A percentile compares a stretch with the other conserved stretches of the same genome.
Conservation (phyloP, 768 basidiomycete species). For the Leccinum obscurum region DNA sequence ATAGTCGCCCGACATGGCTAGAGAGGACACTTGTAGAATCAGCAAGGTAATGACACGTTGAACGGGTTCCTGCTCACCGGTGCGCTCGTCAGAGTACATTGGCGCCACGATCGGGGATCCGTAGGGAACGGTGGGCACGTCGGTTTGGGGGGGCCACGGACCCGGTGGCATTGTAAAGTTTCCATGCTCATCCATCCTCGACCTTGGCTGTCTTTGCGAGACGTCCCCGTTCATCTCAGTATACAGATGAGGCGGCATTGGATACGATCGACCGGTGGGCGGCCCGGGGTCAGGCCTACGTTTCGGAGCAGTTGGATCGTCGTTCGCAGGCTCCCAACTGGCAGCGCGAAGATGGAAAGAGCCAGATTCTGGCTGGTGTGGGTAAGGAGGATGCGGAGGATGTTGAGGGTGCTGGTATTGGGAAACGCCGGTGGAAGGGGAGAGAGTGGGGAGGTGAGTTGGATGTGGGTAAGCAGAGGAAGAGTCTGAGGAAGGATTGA, state of each 20-base stretch:
- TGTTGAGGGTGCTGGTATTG: conserved; percentile 32
- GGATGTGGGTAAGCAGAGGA: conserved; percentile 36
- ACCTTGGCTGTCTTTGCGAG: conserved; percentile 26
- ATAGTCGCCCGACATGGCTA: conserved; percentile 47
- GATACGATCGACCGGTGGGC: conserved; percentile 36
- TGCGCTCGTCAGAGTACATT: conserved; percentile 59
- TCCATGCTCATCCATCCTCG: conserved; percentile 34
- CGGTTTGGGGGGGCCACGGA: conserved; percentile 36
- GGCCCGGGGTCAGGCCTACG: conserved; percentile 37
- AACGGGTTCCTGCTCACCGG: conserved; percentile 40
- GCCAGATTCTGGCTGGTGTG: conserved; percentile 29
- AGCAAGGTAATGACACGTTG: conserved; percentile 13
- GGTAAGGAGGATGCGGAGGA: conserved; percentile 28
- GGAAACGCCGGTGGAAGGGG: conserved; percentile 24
- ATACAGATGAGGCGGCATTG: conserved; percentile 34
- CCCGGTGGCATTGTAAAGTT: conserved; percentile 30
- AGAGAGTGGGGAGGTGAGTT: conserved; percentile 29
- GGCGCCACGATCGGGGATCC: conserved; percentile 43
- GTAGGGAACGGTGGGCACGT: conserved; percentile 40
- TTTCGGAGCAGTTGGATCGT: conserved; percentile 37
- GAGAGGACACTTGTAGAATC: conserved; percentile 18
- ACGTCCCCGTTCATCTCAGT: conserved; percentile 36
- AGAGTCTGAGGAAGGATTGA: conserved; percentile 47
- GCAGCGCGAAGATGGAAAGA: conserved; percentile 62
- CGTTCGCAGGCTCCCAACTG: conserved; percentile 49